phyloP scores from a whole-genome alignment of 805 yeast genomes.

The Candida adriatica region DNA sequence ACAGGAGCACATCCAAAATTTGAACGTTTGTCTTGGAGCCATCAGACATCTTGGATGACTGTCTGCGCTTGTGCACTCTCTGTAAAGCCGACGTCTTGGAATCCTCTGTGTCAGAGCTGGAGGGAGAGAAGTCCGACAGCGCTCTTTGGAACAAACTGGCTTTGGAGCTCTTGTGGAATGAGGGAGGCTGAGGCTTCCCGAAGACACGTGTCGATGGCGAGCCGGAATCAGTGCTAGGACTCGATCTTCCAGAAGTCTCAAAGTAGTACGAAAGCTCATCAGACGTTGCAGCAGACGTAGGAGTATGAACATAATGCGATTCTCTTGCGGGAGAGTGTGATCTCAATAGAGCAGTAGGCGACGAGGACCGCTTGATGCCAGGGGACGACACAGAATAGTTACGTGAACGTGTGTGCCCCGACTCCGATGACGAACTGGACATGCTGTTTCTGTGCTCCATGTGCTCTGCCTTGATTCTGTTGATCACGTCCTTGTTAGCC shows the following conservation, averaged over 20 bases:
- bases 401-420: conserved; percentile 22
- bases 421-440: conserved; percentile 31
- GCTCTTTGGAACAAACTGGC: conserved; percentile 18
- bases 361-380: conserved; percentile 40
- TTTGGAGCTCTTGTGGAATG: conserved; percentile 15
- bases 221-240: conserved; percentile 27
- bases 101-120: conserved; percentile 63
- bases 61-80: conserved; percentile 48
- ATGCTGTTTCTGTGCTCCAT: conserved; percentile 35
- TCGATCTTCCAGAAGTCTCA: conserved; percentile 27
- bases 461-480: conserved; percentile 80
- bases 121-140: conserved; percentile 37
- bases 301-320: conserved; percentile 9
- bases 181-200: conserved; percentile 19
- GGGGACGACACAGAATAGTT: conserved; percentile 26
- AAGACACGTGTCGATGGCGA: conserved; percentile 18
- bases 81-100: conserved; percentile 41
- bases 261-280: conserved; percentile 24
- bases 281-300: conserved; percentile 25
- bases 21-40: conserved; percentile 20
- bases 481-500: conserved; percentile 89
- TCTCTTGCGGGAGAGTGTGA: conserved; percentile 27
- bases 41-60: conserved; percentile 34
- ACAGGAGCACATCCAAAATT: conserved; percentile 60
- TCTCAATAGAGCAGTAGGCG: conserved; percentile 31